phyloP scores from a whole-genome alignment of 2,329 filamentous ascomycete species.

The Pochonia chlamydosporia region DNA sequence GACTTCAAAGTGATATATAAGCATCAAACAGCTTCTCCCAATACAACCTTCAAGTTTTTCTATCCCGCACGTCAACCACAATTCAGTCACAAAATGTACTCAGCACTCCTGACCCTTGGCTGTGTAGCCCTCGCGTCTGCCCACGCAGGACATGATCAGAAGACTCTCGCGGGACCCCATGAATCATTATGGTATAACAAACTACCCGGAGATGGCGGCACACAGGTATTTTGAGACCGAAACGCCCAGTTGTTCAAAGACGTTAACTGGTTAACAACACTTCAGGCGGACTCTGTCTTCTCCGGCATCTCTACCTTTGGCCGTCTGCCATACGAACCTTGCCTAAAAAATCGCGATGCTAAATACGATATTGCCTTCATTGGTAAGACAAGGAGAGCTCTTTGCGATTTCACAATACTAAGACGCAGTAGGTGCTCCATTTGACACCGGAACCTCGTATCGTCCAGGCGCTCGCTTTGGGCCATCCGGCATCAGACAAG shows the following conservation, averaged over 20 bases:
- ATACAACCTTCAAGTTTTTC: no score
- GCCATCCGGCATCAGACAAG: slow-evolving; percentile 78
- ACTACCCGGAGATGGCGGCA: slow-evolving; percentile 77
- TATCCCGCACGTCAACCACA: no score
- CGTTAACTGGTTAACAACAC: background rate
- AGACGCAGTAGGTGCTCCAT: slow-evolving; percentile 59
- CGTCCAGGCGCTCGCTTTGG: slow-evolving; percentile 79
- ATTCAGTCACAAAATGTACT: background rate
- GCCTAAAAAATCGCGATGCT: slow-evolving; percentile 62
- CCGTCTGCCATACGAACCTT: slow-evolving; percentile 70
- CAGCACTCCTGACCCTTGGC: slow-evolving; percentile 26
- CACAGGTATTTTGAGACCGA: slow-evolving; percentile 51
- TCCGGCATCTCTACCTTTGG: slow-evolving; percentile 85
- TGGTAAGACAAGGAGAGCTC: slow-evolving; percentile 36
- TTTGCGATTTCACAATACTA: background rate
- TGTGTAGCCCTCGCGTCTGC: slow-evolving; percentile 48
- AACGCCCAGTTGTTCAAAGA: background rate
- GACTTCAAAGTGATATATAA: no score
- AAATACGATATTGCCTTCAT: slow-evolving; percentile 84
- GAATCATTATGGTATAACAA: slow-evolving; percentile 77
- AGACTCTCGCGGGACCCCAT: slow-evolving; percentile 61
- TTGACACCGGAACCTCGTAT: slow-evolving; percentile 83
- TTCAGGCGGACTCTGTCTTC: slow-evolving; percentile 78
- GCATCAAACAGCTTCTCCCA: no score
- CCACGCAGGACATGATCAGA: slow-evolving; percentile 57